Evolutionary conservation across 1,284 basidiomycete genomes (phyloP).

Genomic region (Phellinidium pouzarii): DNA sequence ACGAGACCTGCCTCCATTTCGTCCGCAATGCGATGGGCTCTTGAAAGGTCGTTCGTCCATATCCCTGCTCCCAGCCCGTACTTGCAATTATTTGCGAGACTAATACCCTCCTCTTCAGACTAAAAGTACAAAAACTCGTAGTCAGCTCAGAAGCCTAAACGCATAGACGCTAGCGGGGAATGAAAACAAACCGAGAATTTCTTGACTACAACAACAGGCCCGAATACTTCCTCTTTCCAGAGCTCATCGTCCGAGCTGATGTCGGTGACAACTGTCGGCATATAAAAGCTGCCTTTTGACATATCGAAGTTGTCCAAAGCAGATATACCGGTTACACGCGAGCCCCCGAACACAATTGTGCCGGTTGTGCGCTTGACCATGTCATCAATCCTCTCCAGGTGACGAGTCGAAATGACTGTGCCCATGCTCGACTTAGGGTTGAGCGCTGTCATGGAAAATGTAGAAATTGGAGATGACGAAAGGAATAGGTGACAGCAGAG

Average conservation of each 20-base stretch:
- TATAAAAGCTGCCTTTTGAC: slow-evolving; percentile 62
- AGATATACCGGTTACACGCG: slow-evolving; percentile 52
- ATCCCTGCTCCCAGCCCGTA: slow-evolving; percentile 78
- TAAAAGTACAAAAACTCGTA: slow-evolving; percentile 24
- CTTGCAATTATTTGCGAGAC: slow-evolving; percentile 65
- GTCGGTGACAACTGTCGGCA: slow-evolving; percentile 66
- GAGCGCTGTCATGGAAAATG: slow-evolving; percentile 38
- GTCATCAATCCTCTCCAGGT: slow-evolving; percentile 55
- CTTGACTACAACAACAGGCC: slow-evolving; percentile 67
- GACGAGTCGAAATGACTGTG: slow-evolving; percentile 58
- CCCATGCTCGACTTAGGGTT: slow-evolving; percentile 71
- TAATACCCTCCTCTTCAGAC: slow-evolving; percentile 59
- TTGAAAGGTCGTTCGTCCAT: slow-evolving; percentile 69
- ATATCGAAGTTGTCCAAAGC: slow-evolving; percentile 64
- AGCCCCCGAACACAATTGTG: slow-evolving; percentile 57
- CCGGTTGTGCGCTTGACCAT: slow-evolving; percentile 48
- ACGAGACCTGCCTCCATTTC: slow-evolving; percentile 68
- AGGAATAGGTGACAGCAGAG: slow-evolving; percentile 1
- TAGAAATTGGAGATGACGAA: background rate
- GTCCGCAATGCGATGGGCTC: slow-evolving; percentile 63
- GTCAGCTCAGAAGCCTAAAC: background rate
- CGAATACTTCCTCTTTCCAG: slow-evolving; percentile 80
- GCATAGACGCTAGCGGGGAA: background rate
- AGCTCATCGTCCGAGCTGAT: slow-evolving; percentile 53
- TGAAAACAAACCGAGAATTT: slow-evolving; percentile 56